Conservation (phyloP, 352 stramenopile genomes). For the Globisporangium polare region DNA sequence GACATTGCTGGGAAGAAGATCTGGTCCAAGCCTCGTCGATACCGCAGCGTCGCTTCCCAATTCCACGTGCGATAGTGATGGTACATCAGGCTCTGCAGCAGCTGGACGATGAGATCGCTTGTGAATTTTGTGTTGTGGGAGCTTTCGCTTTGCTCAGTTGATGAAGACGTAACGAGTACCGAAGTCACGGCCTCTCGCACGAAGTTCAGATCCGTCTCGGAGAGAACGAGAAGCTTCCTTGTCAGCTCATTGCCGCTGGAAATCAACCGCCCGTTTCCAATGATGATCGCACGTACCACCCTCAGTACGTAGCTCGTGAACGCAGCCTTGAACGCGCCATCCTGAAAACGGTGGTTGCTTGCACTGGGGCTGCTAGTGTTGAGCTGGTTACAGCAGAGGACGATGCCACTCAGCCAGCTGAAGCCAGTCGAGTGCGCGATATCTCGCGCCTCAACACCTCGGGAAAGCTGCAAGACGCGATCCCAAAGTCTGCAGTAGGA, state of each 20-base stretch:
- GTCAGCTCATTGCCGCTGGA: conserved; percentile 19
- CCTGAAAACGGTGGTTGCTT: too few relatives aligned
- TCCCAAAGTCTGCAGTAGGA: conserved; percentile 12
- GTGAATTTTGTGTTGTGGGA: conserved; percentile 17
- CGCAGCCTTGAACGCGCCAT: conserved; percentile 20
- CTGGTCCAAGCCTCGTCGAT: conserved; percentile 22
- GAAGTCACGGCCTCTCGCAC: conserved; percentile 21
- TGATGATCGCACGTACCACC: conserved; percentile 22
- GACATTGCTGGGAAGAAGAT: conserved; percentile 36
- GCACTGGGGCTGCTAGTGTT: too few relatives aligned
- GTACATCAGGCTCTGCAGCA: conserved; percentile 17
- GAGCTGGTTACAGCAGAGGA: neutral
- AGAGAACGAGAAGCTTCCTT: conserved; percentile 15
- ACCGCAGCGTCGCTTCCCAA: neutral
- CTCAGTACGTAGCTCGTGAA: conserved; percentile 25
- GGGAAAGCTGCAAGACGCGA: conserved; percentile 3
- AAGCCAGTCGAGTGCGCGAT: neutral
- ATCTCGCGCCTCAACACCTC: neutral
- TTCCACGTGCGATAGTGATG: neutral
- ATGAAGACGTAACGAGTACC: conserved; percentile 23
- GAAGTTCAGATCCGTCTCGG: conserved; percentile 17
- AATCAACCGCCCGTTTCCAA: conserved; percentile 29
- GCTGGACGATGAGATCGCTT: conserved; percentile 15
- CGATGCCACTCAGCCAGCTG: conserved; percentile 3
- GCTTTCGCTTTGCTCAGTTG: neutral